Evolutionary conservation across 1,284 basidiomycete genomes (phyloP).

Genomic region (Cryptococcus sp.): DNA sequence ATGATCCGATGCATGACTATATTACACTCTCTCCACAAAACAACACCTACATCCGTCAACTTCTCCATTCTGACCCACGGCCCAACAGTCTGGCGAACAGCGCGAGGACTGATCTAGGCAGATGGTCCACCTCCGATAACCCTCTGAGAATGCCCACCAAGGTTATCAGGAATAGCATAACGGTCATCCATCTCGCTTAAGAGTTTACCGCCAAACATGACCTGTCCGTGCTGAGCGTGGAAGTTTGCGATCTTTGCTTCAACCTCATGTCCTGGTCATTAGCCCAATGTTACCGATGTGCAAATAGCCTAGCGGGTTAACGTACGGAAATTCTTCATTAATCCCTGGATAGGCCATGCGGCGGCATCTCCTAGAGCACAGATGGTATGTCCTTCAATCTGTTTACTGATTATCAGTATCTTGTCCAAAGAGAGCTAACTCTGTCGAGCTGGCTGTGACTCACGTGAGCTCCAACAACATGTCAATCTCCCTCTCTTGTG

Average conservation of each 20-base stretch:
- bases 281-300: neutral
- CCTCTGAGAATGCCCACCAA: constrained; percentile 53
- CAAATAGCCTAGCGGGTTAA: constrained; percentile 8
- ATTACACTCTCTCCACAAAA: no score
- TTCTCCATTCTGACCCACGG: no score
- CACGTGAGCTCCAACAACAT: constrained; percentile 90
- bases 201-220: constrained; percentile 82
- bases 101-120: no score
- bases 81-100: no score
- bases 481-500: constrained; percentile 90
- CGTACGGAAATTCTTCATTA: constrained; percentile 89
- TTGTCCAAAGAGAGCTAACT: no score
- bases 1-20: neutral
- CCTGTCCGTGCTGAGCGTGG: constrained; percentile 72
- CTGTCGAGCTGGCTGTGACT: constrained; percentile 46
- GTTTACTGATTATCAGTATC: constrained; percentile 55
- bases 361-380: constrained; percentile 96
- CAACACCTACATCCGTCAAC: no score
- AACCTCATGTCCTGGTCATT: constrained; percentile 63
- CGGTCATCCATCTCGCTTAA: constrained; percentile 60
- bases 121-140: no score
- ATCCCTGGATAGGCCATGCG: constrained; percentile 95
- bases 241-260: constrained; percentile 79
- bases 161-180: constrained; percentile 74
- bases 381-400: constrained; percentile 93